These are phyloP conservation scores for Penicillium turbatum DNA, from an alignment of 495 filamentous ascomycete species.

Conservation along the genomic window DNA sequence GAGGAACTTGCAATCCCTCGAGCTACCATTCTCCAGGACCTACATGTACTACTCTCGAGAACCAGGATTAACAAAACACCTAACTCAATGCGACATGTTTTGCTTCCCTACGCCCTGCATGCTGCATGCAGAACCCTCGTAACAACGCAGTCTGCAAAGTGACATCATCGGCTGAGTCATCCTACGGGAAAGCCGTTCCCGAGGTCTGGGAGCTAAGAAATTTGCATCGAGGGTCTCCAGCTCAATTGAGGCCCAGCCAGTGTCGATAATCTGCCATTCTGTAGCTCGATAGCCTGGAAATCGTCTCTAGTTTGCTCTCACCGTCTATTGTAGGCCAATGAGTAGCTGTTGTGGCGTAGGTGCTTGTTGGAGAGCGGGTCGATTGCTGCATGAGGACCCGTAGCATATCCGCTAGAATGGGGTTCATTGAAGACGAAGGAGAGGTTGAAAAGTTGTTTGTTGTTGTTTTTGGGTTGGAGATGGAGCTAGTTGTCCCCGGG, in stretches of 20 bases:
- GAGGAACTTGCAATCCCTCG: background rate
- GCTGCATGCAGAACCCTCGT: conserved; percentile 4
- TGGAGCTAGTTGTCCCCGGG: conserved; percentile 2
- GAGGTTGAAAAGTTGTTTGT: too few species aligned
- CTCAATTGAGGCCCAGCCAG: conserved; percentile 3
- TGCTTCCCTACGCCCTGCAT: background rate
- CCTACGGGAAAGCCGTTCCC: conserved; percentile 25
- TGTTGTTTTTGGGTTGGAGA: background rate
- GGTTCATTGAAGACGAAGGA: background rate
- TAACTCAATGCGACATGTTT: background rate
- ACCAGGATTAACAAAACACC: background rate
- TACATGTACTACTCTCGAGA: too few species aligned
- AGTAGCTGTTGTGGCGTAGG: conserved; percentile 7
- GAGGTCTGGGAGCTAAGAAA: conserved; percentile 26
- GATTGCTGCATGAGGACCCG: conserved; percentile 1
- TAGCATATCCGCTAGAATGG: background rate
- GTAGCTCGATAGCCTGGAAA: background rate
- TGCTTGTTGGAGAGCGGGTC: conserved; percentile 8
- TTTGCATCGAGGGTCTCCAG: conserved; percentile 19
- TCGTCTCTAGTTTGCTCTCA: background rate
- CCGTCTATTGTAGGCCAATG: conserved; percentile 18
- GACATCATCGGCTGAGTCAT: conserved; percentile 27
- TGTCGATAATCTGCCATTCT: background rate
- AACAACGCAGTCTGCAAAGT: background rate
- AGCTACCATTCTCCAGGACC: too few species aligned